Conservation (phyloP, 768 basidiomycete genomes). For the Zangia roseola region DNA sequence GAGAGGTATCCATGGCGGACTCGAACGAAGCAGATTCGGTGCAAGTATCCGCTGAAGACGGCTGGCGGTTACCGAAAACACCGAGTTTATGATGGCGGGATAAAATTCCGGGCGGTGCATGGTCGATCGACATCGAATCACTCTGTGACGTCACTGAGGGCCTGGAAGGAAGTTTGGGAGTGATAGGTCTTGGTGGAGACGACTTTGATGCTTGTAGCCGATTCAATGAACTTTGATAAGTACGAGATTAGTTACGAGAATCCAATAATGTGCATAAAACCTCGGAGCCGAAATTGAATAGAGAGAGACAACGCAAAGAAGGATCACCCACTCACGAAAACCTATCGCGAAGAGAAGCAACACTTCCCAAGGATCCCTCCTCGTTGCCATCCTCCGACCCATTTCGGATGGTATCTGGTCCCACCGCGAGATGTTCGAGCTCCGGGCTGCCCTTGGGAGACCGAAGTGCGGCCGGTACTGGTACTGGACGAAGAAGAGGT, state of each 20-base stretch:
- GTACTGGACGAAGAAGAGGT: constrained; percentile 53
- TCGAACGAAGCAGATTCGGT: not conserved
- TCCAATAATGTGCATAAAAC: not conserved
- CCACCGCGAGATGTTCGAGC: not conserved
- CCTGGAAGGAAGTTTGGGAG: constrained; percentile 15
- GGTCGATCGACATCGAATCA: constrained; percentile 16
- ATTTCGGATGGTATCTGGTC: not conserved
- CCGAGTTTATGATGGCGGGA: constrained; percentile 16
- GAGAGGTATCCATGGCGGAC: constrained; percentile 1
- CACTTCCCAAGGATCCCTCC: constrained; percentile 22
- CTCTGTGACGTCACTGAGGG: constrained; percentile 17
- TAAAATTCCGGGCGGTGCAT: constrained; percentile 12
- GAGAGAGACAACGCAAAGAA: not conserved
- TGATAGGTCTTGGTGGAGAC: constrained; percentile 17
- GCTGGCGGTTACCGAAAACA: constrained; percentile 3
- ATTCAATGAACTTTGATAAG: constrained; percentile 10
- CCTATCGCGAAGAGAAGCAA: constrained; percentile 44
- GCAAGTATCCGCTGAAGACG: constrained; percentile 1
- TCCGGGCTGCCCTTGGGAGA: constrained; percentile 24
- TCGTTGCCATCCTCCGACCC: constrained; percentile 13
- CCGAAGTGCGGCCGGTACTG: constrained; percentile 33
- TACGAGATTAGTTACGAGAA: not conserved
- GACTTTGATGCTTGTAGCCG: constrained; percentile 3
- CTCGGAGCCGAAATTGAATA: not conserved
- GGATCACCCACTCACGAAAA: constrained; percentile 45